Base-by-base conservation (phyloP, 768 basidiomycete genomes). In the Psilocybe azurescens region DNA sequence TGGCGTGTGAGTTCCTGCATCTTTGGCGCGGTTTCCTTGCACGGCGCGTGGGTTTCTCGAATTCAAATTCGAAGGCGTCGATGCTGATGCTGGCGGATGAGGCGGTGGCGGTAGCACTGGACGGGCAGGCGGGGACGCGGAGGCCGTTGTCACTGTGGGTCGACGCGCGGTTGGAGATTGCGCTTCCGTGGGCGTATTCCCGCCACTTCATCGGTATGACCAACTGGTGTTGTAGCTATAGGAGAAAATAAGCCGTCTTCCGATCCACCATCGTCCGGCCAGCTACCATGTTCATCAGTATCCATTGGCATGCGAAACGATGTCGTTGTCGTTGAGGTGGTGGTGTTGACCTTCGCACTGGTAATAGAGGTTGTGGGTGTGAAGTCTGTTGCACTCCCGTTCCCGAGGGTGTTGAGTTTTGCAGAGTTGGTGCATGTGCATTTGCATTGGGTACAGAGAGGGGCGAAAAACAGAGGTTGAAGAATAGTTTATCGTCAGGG, bases 1-100 rank as follows among this genome's bases (percentile, higher is more conserved):
- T 55, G 6, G 18, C 39, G 60, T 5, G 59, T 52, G 4, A 67
- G n/a, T 6, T 60, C 63, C 13, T 47, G 29, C 57, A 67, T 64
- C 20, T 44, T 56, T 14, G 65, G 59, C 11, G 59, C 48, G 16
- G 52, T 52, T 8, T 63, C 53, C 50, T 63, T 36, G n/a, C 33
- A 66, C 52, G 18, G 53, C 28, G 30, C 29, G 52, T 33, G 11
- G 6, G 16, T n/a, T n/a, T n/a, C n/a, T 36, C 6, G 14, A n/a
- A 5, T 9, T n/a, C 33, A 18, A 28, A 5, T 38, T 30, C 32
- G 41, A 11, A n/a, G n/a, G n/a, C n/a, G n/a, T 44, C n/a, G 41
- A 11, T 44, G 41, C 13, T n/a, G n/a, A n/a, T n/a, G n/a, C n/a
- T n/a, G n/a, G n/a, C n/a, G n/a, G n/a, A n/a, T n/a, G n/a, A n/a